A percentile compares a stretch with the other conserved stretches of the same genome.
These are phyloP conservation scores for Tilletia horrida DNA, from an alignment of 1,284 basidiomycete species.

Conservation along the genomic window DNA sequence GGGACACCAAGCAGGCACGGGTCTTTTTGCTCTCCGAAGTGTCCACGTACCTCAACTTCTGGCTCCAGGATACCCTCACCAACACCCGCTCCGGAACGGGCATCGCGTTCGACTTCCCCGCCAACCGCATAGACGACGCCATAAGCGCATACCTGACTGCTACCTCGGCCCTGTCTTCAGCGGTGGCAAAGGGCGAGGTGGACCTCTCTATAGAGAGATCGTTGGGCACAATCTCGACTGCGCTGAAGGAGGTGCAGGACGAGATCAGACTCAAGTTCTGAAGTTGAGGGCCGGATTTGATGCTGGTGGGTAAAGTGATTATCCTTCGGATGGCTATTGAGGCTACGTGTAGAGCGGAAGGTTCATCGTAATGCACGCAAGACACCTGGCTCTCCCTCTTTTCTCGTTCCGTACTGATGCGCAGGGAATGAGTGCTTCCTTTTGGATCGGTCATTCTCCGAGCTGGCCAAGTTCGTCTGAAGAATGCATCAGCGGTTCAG, in stretches of 20 bases:
- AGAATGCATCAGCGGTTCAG: too few relatives aligned
- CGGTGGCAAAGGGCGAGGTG: slow-evolving; percentile 13
- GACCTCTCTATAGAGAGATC: background rate
- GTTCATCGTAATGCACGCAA: too few relatives aligned
- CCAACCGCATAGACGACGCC: slow-evolving; percentile 32
- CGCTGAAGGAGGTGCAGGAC: slow-evolving; percentile 9
- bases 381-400: too few relatives aligned
- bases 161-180: background rate
- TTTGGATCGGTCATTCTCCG: too few relatives aligned
- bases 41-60: slow-evolving; percentile 30
- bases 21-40: slow-evolving; percentile 44
- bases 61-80: slow-evolving; percentile 30
- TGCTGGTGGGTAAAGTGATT: too few relatives aligned
- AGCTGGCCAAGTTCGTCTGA: too few relatives aligned
- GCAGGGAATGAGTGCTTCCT: too few relatives aligned
- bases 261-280: slow-evolving; percentile 11
- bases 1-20: slow-evolving; percentile 39
- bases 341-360: too few relatives aligned
- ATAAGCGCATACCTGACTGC: slow-evolving; percentile 26
- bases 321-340: too few relatives aligned
- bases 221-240: slow-evolving; percentile 8
- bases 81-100: slow-evolving; percentile 3
- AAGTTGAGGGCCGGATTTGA: background rate
- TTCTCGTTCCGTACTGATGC: too few relatives aligned
- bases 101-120: slow-evolving; percentile 26